Base-by-base conservation (phyloP, 768 basidiomycete species). In the Dioszegia hungarica region DNA sequence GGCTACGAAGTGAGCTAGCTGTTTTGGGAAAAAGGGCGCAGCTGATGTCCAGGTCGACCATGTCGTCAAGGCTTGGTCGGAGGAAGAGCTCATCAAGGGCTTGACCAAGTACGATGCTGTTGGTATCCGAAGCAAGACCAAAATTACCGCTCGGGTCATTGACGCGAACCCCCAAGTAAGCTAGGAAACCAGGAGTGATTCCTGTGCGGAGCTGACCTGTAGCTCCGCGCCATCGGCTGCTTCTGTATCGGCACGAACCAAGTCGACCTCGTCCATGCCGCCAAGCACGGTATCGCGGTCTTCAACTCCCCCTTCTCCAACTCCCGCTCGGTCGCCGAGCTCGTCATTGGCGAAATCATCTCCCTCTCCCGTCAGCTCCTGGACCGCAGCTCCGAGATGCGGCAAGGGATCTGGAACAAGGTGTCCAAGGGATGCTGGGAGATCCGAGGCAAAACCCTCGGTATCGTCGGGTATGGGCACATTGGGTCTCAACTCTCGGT, bases 181-280 rank as follows among this genome's bases (percentile, higher is more conserved):
- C 69, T 3, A n/a, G n/a, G n/a, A n/a, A n/a, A n/a, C n/a, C n/a
- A n/a, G n/a, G 10, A 17, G 10, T 43, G 22, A 20, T 10, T 25
- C 56, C 29, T 27, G 34, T 20, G 17, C 22, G 46, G 39, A 0
- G 40, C 55, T 57, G 24, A 53, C 39, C 11, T 39, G 14, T 70
- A 99, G 92, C 87, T 99, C 43, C 82, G 97, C 12, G 89, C 86
- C 70, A 90, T 98, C 61, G 94, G 95, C 11, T 99, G 95, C 77
- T 99, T 99, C 83, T 99, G 95, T 79, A 99, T 99, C 63, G 95
- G 95, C 48, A 93, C 90, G 51, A 98, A 98, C 78, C 95, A 98
- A 77, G 95, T 98, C 63, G 92, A 97, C 74, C 85, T 99, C 43
- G 59, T 74, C 47, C 84, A 87, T 2, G 91, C 93, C 24, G 85